A percentile compares a stretch with the other conserved stretches of the same genome.
These are phyloP conservation scores for Crithidia brevicula DNA, from an alignment of 208 protist species.

Conservation along the genomic window DNA sequence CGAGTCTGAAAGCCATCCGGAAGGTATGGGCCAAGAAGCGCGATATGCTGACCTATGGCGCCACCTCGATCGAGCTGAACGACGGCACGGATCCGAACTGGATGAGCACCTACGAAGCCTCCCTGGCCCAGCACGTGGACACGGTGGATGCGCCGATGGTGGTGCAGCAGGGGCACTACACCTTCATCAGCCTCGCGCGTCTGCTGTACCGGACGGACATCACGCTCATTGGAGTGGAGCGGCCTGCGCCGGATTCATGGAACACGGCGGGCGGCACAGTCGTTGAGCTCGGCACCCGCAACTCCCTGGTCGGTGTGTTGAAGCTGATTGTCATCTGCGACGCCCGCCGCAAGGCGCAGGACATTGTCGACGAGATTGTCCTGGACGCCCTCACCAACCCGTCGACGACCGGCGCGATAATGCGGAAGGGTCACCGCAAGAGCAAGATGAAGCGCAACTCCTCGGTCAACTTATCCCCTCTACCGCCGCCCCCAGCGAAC, in stretches of 20 bases:
- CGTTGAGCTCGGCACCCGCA: conserved; percentile 37
- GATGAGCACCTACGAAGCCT: conserved; percentile 49
- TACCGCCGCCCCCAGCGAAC: conserved; percentile 15
- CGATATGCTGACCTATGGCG: conserved; percentile 41
- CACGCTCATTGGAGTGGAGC: conserved; percentile 42
- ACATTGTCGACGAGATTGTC: conserved; percentile 22
- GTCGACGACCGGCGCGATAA: conserved; percentile 3
- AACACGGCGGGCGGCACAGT: conserved; percentile 10
- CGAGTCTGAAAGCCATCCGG: conserved; percentile 29
- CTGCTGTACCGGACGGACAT: conserved; percentile 35
- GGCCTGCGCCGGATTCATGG: background rate
- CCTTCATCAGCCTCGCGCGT: conserved; percentile 35
- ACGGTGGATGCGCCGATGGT: conserved; percentile 28
- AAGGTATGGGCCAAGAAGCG: conserved; percentile 39
- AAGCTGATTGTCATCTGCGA: conserved; percentile 49
- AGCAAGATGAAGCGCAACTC: background rate
- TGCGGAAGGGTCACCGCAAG: background rate
- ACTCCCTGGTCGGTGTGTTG: conserved; percentile 25
- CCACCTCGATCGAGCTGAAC: conserved; percentile 24
- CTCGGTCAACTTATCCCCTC: background rate
- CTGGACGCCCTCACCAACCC: conserved; percentile 24
- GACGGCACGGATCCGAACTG: conserved; percentile 29
- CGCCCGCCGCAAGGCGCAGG: conserved; percentile 19
- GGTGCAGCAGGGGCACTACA: conserved; percentile 29
- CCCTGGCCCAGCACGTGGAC: conserved; percentile 41